These are phyloP conservation scores for Pouteria glomerata DNA, from an alignment of 148 eudicot genomes.

Conservation along the genomic window DNA sequence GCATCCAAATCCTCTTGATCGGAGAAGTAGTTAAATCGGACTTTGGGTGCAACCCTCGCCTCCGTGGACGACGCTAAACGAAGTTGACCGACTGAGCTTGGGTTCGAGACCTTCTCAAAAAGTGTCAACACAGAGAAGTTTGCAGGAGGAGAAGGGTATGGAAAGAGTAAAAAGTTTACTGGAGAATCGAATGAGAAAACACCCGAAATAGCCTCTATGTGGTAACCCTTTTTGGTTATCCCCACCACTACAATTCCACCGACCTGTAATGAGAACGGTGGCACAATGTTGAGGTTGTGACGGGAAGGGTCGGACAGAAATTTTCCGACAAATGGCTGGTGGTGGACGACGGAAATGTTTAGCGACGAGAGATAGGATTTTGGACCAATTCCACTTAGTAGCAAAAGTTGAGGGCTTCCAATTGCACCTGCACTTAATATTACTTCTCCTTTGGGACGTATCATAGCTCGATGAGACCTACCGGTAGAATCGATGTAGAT, in stretches of 20 bases:
- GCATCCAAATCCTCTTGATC: background rate
- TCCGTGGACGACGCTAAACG: background rate
- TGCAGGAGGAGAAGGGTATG: slow-evolving; percentile 14
- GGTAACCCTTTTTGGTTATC: slow-evolving; percentile 32
- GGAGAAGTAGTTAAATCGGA: slow-evolving; percentile 15
- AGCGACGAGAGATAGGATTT: slow-evolving; percentile 23
- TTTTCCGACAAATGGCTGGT: slow-evolving; percentile 45
- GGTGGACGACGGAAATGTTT: slow-evolving; percentile 21
- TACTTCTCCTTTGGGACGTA: slow-evolving; percentile 28
- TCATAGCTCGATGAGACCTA: slow-evolving; percentile 5
- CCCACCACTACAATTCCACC: slow-evolving; percentile 36
- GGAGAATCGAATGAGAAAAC: background rate
- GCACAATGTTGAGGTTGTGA: slow-evolving; percentile 31
- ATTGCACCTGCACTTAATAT: slow-evolving; percentile 53
- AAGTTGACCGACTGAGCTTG: slow-evolving; percentile 12
- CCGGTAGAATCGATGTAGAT: slow-evolving; percentile 10
- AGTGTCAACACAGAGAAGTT: background rate
- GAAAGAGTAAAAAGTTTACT: background rate
- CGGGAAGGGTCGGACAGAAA: slow-evolving; percentile 49
- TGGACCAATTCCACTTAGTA: slow-evolving; percentile 63
- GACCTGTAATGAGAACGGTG: slow-evolving; percentile 32
- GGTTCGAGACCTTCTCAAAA: background rate
- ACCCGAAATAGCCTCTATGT: slow-evolving; percentile 26
- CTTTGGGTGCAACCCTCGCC: slow-evolving; percentile 3
- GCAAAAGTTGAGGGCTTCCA: slow-evolving; percentile 55